Conservation (phyloP, 192 early-diverging fungal species). For the Coemansia sp. region DNA sequence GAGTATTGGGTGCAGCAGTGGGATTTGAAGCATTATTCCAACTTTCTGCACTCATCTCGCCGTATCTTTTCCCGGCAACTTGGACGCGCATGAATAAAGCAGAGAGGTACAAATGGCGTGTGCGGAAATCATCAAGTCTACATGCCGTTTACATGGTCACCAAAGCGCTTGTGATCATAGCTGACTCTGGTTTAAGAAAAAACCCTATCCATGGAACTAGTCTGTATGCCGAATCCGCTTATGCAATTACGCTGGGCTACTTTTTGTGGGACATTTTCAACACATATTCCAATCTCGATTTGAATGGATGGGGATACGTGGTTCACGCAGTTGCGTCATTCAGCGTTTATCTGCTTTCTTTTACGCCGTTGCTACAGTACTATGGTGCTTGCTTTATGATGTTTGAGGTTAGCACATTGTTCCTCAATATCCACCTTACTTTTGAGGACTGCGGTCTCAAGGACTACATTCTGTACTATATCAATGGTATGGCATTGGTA, state of each 20-base stretch:
- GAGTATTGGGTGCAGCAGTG: constrained; percentile 47
- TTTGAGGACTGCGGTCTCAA: constrained; percentile 78
- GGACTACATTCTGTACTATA: constrained; percentile 70
- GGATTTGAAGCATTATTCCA: constrained; percentile 58
- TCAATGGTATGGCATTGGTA: constrained; percentile 82
- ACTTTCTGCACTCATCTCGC: constrained; percentile 56
- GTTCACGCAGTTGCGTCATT: constrained; percentile 78
- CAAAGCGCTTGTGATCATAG: constrained; percentile 63
- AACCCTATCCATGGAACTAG: constrained; percentile 70
- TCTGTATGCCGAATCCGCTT: constrained; percentile 67
- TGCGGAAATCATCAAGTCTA: constrained; percentile 74
- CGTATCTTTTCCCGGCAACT: constrained; percentile 60
- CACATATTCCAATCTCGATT: constrained; percentile 64
- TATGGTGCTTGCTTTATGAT: constrained; percentile 88
- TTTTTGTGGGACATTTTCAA: constrained; percentile 89
- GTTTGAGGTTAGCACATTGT: constrained; percentile 86
- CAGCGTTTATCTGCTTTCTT: constrained; percentile 69
- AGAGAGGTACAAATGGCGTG: constrained; percentile 63
- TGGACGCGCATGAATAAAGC: constrained; percentile 61
- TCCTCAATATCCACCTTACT: constrained; percentile 84
- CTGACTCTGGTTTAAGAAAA: constrained; percentile 58
- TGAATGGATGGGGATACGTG: constrained; percentile 77
- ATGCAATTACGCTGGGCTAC: constrained; percentile 79
- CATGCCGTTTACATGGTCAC: constrained; percentile 68
- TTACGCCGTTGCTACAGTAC: constrained; percentile 76